A percentile compares a stretch with the other conserved stretches of the same genome.
Evolutionary conservation across 208 protist genomes (phyloP).

Genomic region (Trypanosoma cruzi): DNA sequence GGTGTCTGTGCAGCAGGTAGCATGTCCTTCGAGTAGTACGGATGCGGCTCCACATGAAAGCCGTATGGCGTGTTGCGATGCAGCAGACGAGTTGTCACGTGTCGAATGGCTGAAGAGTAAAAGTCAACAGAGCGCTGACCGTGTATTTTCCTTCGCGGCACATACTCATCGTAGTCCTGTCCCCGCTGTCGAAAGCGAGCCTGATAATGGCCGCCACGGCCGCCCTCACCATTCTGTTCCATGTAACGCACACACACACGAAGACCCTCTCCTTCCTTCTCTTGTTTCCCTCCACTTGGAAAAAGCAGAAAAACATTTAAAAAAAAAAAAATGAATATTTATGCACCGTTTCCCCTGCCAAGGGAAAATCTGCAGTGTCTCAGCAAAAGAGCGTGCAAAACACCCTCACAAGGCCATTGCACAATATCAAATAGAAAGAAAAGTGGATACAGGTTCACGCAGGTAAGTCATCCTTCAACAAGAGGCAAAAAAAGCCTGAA

Average conservation of each 20-base stretch:
- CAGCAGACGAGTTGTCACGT: conserved; percentile 77
- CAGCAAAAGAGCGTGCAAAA: not conserved
- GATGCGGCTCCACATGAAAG: conserved; percentile 82
- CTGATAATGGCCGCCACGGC: conserved; percentile 16
- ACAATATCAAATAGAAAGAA: conserved; percentile 26
- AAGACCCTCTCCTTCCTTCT: not conserved
- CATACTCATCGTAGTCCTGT: conserved; percentile 83
- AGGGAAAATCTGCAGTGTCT: not conserved
- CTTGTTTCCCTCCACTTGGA: not conserved
- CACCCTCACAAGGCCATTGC: not conserved
- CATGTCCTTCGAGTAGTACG: conserved; percentile 87
- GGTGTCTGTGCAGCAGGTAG: conserved; percentile 61
- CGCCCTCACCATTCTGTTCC: conserved; percentile 18
- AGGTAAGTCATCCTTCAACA: conserved; percentile 8
- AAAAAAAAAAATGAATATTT: not conserved
- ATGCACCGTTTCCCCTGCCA: not conserved
- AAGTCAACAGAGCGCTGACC: conserved; percentile 85
- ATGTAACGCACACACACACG: not conserved
- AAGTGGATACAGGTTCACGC: not conserved
- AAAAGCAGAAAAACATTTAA: not conserved
- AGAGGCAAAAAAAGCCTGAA: conserved; percentile 15
- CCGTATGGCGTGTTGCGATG: conserved; percentile 61
- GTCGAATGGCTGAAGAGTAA: conserved; percentile 80
- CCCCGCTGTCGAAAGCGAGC: conserved; percentile 41
- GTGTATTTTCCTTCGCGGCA: conserved; percentile 68